phyloP scores from a whole-genome alignment of 306 rosid species.

The Quercus wislizeni region DNA sequence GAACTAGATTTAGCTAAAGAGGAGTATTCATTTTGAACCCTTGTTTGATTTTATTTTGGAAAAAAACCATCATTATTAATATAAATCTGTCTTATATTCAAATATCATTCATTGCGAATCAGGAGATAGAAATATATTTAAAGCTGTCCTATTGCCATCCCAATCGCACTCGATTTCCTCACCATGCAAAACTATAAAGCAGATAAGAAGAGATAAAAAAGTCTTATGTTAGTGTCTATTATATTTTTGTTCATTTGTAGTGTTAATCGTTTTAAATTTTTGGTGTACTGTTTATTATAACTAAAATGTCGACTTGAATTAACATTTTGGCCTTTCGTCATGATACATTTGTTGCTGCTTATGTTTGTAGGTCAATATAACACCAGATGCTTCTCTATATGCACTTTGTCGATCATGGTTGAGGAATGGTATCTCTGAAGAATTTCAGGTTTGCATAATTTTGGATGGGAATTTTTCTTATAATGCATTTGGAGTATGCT shows the following conservation, averaged over 20 bases:
- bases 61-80: not conserved
- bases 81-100: not conserved
- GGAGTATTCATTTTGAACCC: not conserved
- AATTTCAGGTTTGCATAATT: slow-evolving; percentile 54
- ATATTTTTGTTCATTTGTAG: not conserved
- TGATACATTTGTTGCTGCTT: slow-evolving; percentile 15
- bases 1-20: not conserved
- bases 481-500: slow-evolving; percentile 13
- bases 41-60: not conserved
- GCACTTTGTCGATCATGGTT: slow-evolving; percentile 89
- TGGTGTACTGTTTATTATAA: not conserved
- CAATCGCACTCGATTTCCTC: not conserved
- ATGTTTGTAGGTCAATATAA: slow-evolving; percentile 62
- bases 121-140: not conserved
- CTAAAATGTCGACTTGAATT: not conserved
- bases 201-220: not conserved
- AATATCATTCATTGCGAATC: no score
- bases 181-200: not conserved
- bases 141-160: not conserved
- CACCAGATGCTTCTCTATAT: slow-evolving; percentile 75
- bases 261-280: not conserved
- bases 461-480: not conserved
- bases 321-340: slow-evolving; percentile 9
- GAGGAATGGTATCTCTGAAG: slow-evolving; percentile 68
- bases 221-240: not conserved